Conservation (phyloP, 208 protist species). For the Novymonas esmeraldas region DNA sequence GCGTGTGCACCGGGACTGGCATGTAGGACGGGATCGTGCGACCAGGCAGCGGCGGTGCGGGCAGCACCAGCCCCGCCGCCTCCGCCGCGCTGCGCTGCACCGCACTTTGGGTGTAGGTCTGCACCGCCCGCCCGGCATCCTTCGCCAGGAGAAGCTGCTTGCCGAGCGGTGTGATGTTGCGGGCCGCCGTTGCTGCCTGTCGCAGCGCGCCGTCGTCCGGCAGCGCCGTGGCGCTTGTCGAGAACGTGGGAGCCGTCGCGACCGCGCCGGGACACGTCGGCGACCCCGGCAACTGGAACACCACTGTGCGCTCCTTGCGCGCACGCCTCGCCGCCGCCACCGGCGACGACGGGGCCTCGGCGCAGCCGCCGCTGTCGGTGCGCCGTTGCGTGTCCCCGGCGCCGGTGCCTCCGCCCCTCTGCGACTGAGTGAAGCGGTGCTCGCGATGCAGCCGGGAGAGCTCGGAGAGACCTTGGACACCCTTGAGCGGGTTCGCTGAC, state of each 20-base stretch:
- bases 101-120: conserved; percentile 65
- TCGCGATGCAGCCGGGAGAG: conserved; percentile 65
- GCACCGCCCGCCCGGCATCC: conserved; percentile 49
- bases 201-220: conserved; percentile 49
- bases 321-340: conserved; percentile 32
- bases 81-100: conserved; percentile 70
- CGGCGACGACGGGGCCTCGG: not conserved
- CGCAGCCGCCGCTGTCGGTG: not conserved
- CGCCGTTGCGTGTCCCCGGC: not conserved
- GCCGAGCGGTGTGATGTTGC: conserved; percentile 77
- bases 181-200: conserved; percentile 58
- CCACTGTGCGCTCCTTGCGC: conserved; percentile 64
- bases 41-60: conserved; percentile 53
- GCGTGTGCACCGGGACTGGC: conserved; percentile 60
- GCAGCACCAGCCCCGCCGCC: conserved; percentile 57
- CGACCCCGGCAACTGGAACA: conserved; percentile 57
- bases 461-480: conserved; percentile 40
- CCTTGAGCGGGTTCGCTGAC: conserved; percentile 28
- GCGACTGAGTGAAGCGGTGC: conserved; percentile 47
- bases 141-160: conserved; percentile 77
- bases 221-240: conserved; percentile 1
- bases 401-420: conserved; percentile 4
- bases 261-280: not conserved
- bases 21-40: conserved; percentile 70
- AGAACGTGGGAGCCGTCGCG: conserved; percentile 8